phyloP scores from a whole-genome alignment of 2,329 filamentous ascomycete species.

The Colletotrichum spinosum region DNA sequence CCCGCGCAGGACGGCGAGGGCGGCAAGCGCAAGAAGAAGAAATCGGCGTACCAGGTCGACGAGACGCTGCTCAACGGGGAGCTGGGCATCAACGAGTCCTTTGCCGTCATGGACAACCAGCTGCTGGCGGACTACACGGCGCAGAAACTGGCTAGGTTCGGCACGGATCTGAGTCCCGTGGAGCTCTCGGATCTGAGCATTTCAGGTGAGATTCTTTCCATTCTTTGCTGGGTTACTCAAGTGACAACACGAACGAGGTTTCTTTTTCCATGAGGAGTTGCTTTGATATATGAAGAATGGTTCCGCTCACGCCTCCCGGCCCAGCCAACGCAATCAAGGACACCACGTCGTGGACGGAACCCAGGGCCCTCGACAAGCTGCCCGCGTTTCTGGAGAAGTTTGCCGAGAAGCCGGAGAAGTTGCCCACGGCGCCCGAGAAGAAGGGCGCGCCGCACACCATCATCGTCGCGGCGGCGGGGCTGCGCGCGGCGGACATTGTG shows the following conservation, averaged over 20 bases:
- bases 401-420: conserved; percentile 65
- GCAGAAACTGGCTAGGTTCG: conserved; percentile 81
- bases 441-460: conserved; percentile 86
- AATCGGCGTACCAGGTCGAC: conserved; percentile 63
- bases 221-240: not conserved
- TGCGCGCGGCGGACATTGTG: conserved; percentile 87
- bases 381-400: conserved; percentile 82
- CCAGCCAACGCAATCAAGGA: conserved; percentile 81
- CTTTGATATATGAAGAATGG: not conserved
- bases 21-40: conserved; percentile 69
- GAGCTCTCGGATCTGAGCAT: conserved; percentile 88
- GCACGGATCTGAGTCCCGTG: conserved; percentile 82
- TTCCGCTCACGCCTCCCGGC: not conserved
- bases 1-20: conserved; percentile 56
- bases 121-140: conserved; percentile 88
- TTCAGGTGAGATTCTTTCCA: conserved; percentile 68
- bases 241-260: too few species aligned
- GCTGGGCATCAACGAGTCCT: conserved; percentile 81
- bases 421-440: conserved; percentile 74
- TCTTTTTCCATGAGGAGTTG: not conserved
- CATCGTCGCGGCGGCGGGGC: conserved; percentile 84
- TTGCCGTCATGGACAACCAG: conserved; percentile 84
- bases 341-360: conserved; percentile 78
- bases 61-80: conserved; percentile 73
- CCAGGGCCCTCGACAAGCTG: conserved; percentile 77